Conservation (phyloP, 257 asterid species). For the Osmanthus fragrans region DNA sequence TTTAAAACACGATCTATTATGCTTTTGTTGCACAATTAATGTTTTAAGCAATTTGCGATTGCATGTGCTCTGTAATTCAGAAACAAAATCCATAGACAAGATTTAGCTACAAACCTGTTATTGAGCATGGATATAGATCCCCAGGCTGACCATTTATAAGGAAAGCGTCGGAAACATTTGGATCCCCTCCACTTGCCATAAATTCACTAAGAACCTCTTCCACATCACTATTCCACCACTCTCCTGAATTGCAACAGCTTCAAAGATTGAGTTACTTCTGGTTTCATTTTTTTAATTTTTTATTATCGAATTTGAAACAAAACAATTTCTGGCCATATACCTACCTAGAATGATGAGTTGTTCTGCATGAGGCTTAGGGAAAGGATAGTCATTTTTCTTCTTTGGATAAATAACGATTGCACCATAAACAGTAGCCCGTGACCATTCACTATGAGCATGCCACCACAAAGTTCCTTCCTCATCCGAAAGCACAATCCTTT, state of each 20-base stretch:
- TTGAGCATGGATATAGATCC: conserved; percentile 45
- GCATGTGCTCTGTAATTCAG: not conserved
- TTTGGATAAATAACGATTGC: conserved; percentile 45
- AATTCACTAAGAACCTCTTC: conserved; percentile 41
- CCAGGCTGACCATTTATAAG: conserved; percentile 70
- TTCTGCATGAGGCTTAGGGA: conserved; percentile 46
- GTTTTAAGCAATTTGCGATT: no score
- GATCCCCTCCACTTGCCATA: conserved; percentile 38
- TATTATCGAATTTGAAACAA: not conserved
- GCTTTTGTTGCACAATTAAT: no score
- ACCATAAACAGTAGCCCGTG: conserved; percentile 53
- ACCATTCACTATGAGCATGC: conserved; percentile 77
- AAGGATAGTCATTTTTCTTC: conserved; percentile 34
- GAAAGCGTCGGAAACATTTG: conserved; percentile 46
- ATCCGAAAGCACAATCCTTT: conserved; percentile 42
- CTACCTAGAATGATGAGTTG: conserved; percentile 53
- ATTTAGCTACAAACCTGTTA: conserved; percentile 25
- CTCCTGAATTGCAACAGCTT: conserved; percentile 31
- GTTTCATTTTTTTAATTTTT: not conserved
- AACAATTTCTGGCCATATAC: not conserved
- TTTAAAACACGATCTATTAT: no score
- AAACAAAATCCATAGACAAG: no score
- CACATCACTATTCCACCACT: conserved; percentile 46
- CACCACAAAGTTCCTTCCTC: conserved; percentile 79
- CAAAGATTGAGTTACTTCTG: not conserved